Percentiles rank a stretch among this genome's conserved stretches.
phyloP scores from a whole-genome alignment of 306 rosid species.

The Geum urbanum region DNA sequence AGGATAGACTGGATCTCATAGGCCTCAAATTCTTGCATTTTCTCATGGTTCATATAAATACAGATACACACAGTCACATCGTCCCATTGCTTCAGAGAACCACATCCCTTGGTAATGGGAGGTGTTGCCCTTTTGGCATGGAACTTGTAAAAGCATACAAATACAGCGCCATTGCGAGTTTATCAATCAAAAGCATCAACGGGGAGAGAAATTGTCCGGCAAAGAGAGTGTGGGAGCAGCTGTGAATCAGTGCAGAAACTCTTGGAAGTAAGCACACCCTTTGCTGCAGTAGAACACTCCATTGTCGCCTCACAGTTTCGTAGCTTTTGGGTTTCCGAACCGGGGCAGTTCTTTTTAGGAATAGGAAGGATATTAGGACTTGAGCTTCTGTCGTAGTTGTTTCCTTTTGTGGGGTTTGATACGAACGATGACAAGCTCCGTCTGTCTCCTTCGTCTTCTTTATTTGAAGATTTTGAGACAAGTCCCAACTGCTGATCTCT shows the following conservation, averaged over 20 bases:
- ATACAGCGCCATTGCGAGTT: conserved; percentile 21
- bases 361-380: conserved; percentile 26
- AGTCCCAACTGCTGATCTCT: conserved; percentile 43
- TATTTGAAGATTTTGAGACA: conserved; percentile 33
- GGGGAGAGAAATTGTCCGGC: conserved; percentile 72
- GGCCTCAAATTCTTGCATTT: conserved; percentile 15
- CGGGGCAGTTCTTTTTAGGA: conserved; percentile 40
- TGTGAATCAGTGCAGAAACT: conserved; percentile 33
- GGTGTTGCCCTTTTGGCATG: conserved; percentile 6
- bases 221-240: conserved; percentile 51
- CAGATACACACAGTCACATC: background rate
- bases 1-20: background rate
- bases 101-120: conserved; percentile 15
- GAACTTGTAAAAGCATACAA: conserved; percentile 47
- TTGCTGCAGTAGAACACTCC: conserved; percentile 30
- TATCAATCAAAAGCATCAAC: conserved; percentile 72
- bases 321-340: conserved; percentile 42
- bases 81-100: background rate
- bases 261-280: conserved; percentile 30
- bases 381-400: conserved; percentile 17
- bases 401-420: conserved; percentile 25
- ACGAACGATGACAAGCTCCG: conserved; percentile 27
- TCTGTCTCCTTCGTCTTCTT: conserved; percentile 31
- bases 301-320: conserved; percentile 36
- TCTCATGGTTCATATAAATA: background rate